Conservation (phyloP, 1,284 basidiomycete species). For the Cutaneotrichosporon arboriforme region DNA sequence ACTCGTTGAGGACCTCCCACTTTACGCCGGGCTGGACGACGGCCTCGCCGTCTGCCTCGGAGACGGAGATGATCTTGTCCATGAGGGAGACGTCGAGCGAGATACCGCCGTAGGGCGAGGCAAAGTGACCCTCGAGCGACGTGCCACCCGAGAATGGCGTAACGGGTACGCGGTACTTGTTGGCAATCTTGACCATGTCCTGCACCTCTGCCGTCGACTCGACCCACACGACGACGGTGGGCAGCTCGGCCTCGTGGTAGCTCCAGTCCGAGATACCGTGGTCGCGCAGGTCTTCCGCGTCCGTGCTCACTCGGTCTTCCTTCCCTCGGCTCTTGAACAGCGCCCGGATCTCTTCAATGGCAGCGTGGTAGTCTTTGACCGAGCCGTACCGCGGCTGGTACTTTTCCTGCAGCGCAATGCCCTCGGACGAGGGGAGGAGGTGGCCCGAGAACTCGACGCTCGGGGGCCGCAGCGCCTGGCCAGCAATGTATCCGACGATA, state of each 20-base stretch:
- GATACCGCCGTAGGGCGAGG: conserved; percentile 60
- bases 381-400: conserved; percentile 37
- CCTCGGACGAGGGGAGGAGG: conserved; percentile 24
- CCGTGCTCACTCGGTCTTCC: conserved; percentile 38
- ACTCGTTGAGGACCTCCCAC: conserved; percentile 81
- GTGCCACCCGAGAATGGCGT: conserved; percentile 48
- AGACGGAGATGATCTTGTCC: conserved; percentile 65
- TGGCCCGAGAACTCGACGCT: neutral
- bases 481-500: neutral
- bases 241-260: conserved; percentile 44
- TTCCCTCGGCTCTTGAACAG: conserved; percentile 27
- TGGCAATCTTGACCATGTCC: conserved; percentile 39
- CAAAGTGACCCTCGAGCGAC: conserved; percentile 46
- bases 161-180: conserved; percentile 42
- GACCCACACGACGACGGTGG: conserved; percentile 48
- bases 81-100: conserved; percentile 79
- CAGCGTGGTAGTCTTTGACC: conserved; percentile 29
- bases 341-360: conserved; percentile 32
- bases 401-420: conserved; percentile 27
- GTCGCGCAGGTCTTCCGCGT: conserved; percentile 38
- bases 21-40: conserved; percentile 75
- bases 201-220: conserved; percentile 43
- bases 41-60: conserved; percentile 69
- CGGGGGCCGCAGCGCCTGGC: conserved; percentile 2
- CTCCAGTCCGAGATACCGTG: conserved; percentile 48